Evolutionary conservation across 73 alveolate species (phyloP).

Genomic region (Tetrahymena malaccensis): DNA sequence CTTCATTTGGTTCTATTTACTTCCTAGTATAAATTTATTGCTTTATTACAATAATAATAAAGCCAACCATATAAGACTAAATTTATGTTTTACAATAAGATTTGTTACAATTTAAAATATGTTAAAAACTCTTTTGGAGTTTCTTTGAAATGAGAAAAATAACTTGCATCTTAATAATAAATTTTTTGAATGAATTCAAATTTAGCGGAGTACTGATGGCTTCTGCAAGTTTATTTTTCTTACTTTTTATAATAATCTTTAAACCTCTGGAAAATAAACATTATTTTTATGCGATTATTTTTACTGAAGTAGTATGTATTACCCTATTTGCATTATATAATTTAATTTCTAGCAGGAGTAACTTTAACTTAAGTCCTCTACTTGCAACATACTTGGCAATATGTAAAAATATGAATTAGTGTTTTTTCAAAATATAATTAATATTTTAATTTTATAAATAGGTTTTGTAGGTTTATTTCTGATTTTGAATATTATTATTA

Average conservation of each 20-base stretch:
- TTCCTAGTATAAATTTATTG: neutral
- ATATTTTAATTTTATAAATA: no score
- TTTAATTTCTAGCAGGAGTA: neutral
- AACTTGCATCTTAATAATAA: neutral
- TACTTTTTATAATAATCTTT: no score
- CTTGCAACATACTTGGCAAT: neutral
- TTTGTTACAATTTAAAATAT: no score
- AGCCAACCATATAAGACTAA: neutral
- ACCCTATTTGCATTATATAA: no score
- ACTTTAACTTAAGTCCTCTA: neutral
- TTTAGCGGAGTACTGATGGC: neutral
- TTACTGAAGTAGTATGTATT: neutral
- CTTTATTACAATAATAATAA: no score
- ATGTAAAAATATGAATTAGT: neutral
- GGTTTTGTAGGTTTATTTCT: neutral
- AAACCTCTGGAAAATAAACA: neutral
- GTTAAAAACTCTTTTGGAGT: neutral
- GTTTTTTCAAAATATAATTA: no score
- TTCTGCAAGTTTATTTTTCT: neutral
- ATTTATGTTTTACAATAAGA: neutral
- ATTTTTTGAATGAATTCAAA: neutral
- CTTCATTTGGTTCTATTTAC: no score
- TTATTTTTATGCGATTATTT: no score
- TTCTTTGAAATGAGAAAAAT: neutral
- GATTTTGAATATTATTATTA: no score